phyloP scores from a whole-genome alignment of 257 asterid genomes.

The Fraxinus excelsior region DNA sequence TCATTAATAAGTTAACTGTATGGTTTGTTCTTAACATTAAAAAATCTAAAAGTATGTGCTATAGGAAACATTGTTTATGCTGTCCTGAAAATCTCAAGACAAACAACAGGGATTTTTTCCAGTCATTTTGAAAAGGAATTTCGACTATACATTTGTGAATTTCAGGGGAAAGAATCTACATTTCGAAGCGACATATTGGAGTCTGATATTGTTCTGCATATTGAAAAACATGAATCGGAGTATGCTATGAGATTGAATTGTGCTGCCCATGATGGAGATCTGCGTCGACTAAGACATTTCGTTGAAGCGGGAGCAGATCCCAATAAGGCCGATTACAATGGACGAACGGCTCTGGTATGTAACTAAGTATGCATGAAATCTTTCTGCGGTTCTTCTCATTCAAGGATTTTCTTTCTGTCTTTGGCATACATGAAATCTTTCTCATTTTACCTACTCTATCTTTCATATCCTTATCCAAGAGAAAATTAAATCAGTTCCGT shows the following conservation, averaged over 20 bases:
- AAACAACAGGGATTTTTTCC: not conserved
- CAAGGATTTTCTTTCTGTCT: not conserved
- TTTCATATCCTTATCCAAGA: not conserved
- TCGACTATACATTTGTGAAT: not conserved
- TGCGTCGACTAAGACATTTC: constrained; percentile 41
- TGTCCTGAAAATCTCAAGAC: not conserved
- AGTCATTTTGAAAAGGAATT: not conserved
- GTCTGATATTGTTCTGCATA: constrained; percentile 44
- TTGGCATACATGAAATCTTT: not conserved
- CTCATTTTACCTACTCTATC: not conserved
- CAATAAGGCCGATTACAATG: constrained; percentile 52
- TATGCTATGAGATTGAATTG: constrained; percentile 60
- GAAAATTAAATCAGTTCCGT: no score
- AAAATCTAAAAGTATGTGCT: not conserved
- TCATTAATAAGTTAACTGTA: not conserved
- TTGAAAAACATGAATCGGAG: constrained; percentile 67
- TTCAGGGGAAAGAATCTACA: constrained; percentile 56
- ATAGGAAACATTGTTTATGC: not conserved
- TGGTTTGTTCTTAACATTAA: not conserved
- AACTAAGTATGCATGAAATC: not conserved
- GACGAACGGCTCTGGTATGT: constrained; percentile 69
- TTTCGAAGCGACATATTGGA: constrained; percentile 46
- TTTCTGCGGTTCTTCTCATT: not conserved
- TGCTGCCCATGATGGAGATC: constrained; percentile 73
- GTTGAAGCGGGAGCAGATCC: constrained; percentile 75